phyloP scores from a whole-genome alignment of 2,329 filamentous ascomycete genomes.

The Penicillium aurantiogriseum region DNA sequence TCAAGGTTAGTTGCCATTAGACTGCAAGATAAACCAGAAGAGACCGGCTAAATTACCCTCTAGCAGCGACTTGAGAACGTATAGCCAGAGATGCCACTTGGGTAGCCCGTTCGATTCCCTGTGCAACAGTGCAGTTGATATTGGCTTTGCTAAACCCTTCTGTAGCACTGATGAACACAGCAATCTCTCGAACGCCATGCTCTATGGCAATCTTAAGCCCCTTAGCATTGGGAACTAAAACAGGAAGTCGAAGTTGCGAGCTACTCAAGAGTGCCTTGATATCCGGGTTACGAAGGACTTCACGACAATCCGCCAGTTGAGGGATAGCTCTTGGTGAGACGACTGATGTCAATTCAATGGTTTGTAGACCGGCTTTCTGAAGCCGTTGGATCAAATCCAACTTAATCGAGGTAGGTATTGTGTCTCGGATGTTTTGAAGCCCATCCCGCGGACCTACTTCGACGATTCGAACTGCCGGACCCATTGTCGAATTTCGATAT shows the following conservation, averaged over 20 bases:
- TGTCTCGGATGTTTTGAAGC: slow-evolving; percentile 78
- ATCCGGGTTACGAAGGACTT: slow-evolving; percentile 17
- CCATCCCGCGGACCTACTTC: slow-evolving; percentile 84
- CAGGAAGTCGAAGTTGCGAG: slow-evolving; percentile 32
- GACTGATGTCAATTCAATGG: slow-evolving; percentile 79
- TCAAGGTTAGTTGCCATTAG: too few relatives aligned
- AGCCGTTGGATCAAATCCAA: slow-evolving; percentile 71
- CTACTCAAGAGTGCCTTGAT: slow-evolving; percentile 55
- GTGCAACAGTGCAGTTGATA: slow-evolving; percentile 42
- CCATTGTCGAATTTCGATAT: too few relatives aligned
- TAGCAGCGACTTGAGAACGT: slow-evolving; percentile 29
- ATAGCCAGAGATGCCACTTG: slow-evolving; percentile 33
- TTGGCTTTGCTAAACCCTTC: slow-evolving; percentile 47
- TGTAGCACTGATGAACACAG: slow-evolving; percentile 44
- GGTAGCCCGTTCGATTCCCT: slow-evolving; percentile 37
- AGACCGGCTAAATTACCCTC: slow-evolving; percentile 27
- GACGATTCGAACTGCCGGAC: slow-evolving; percentile 57
- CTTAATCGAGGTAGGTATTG: slow-evolving; percentile 70
- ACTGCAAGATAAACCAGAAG: too few relatives aligned
- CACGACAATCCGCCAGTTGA: slow-evolving; percentile 56
- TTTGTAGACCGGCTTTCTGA: slow-evolving; percentile 64
- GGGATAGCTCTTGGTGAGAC: slow-evolving; percentile 83
- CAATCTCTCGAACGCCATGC: slow-evolving; percentile 38
- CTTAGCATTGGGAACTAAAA: slow-evolving; percentile 44
- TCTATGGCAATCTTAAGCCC: slow-evolving; percentile 58